Evolutionary conservation across 305 asterid species (phyloP).

Genomic region (Fraxinus ornus): DNA sequence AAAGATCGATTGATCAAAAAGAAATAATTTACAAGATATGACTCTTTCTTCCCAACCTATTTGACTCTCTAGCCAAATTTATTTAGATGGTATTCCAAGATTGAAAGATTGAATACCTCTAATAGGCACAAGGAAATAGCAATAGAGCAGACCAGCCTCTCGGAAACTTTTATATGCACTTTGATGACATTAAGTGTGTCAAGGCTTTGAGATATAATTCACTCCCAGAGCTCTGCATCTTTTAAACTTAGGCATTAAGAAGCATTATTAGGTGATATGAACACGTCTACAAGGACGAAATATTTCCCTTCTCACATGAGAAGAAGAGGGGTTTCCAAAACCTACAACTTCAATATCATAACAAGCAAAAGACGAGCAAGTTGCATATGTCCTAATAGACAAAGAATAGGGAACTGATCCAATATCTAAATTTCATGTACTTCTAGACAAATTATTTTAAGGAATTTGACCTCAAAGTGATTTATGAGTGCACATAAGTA

Average conservation of each 20-base stretch:
- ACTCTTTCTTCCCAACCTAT: background rate
- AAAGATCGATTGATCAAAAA: background rate
- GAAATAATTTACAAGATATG: background rate
- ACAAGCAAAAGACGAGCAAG: background rate
- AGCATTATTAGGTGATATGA: background rate
- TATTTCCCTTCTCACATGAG: background rate
- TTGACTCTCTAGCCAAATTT: background rate
- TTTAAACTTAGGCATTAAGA: background rate
- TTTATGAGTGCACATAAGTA: background rate
- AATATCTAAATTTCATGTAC: background rate
- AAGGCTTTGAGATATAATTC: background rate
- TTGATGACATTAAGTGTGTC: background rate
- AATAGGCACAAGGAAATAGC: background rate
- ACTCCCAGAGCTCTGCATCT: background rate
- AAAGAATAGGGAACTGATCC: background rate
- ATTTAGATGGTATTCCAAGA: background rate
- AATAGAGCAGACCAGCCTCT: background rate
- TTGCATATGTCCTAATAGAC: background rate
- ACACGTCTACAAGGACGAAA: background rate
- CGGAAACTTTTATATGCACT: background rate
- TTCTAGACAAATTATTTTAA: background rate
- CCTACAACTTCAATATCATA: background rate
- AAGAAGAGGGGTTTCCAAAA: background rate
- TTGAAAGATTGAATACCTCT: background rate
- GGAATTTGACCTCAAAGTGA: background rate